phyloP scores from a whole-genome alignment of 2,329 filamentous ascomycete genomes.

The Penicillium sclerotiorum region DNA sequence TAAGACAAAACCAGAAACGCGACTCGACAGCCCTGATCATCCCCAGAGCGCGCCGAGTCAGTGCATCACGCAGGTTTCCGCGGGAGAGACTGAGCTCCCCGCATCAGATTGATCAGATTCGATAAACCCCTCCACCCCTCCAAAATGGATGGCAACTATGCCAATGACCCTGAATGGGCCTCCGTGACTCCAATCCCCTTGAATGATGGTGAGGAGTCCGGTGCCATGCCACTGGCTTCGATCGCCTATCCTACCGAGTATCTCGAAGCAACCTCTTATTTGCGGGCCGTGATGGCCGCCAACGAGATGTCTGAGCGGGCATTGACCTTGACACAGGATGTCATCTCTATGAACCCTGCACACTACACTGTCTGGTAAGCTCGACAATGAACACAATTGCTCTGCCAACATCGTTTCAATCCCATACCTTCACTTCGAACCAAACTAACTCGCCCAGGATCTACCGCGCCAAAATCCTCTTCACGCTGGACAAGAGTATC shows the following conservation, averaged over 20 bases:
- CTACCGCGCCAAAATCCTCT: slow-evolving; percentile 80
- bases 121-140: slow-evolving; percentile 7
- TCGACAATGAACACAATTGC: neutral
- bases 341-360: slow-evolving; percentile 91
- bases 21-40: too few relatives aligned
- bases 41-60: neutral
- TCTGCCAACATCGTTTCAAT: too few relatives aligned
- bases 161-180: slow-evolving; percentile 75
- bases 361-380: slow-evolving; percentile 94
- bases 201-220: slow-evolving; percentile 67
- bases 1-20: too few relatives aligned
- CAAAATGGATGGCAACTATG: slow-evolving; percentile 51
- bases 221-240: slow-evolving; percentile 71
- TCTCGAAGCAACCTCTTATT: slow-evolving; percentile 87
- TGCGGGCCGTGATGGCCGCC: slow-evolving; percentile 87
- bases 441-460: slow-evolving; percentile 54
- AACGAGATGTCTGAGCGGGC: slow-evolving; percentile 81
- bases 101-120: slow-evolving; percentile 14
- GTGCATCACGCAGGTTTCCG: neutral
- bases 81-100: neutral
- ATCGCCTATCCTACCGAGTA: slow-evolving; percentile 93
- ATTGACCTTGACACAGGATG: slow-evolving; percentile 79
- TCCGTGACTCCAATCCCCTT: slow-evolving; percentile 82
- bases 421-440: neutral
- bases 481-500: slow-evolving; percentile 66